Percentiles rank a stretch among this genome's conserved stretches.
Conservation (phyloP, 78 protist genomes). For the Goniomonas avonlea region DNA sequence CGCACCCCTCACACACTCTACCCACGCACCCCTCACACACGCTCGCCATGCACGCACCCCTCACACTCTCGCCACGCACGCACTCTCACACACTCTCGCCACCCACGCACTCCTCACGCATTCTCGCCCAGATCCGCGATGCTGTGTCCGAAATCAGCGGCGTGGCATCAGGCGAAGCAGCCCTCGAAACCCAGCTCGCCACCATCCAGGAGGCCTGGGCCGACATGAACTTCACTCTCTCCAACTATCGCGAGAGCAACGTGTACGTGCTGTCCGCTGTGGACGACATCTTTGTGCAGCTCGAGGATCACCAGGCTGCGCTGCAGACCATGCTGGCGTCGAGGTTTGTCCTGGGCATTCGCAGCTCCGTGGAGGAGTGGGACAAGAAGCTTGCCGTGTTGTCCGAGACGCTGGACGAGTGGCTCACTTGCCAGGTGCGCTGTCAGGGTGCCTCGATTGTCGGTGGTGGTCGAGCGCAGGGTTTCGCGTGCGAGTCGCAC, state of each 20-base stretch:
- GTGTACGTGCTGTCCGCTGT: conserved; percentile 44
- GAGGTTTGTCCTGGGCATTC: conserved; percentile 58
- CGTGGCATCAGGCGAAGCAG: conserved; percentile 52
- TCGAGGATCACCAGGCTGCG: conserved; percentile 42
- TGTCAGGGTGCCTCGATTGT: no score
- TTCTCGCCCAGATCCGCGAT: no score
- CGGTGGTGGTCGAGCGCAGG: no score
- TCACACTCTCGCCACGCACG: no score
- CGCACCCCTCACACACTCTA: no score
- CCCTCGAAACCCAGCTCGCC: conserved; percentile 34
- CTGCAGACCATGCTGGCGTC: conserved; percentile 61
- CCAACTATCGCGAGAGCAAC: conserved; percentile 27
- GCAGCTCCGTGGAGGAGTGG: conserved; percentile 62
- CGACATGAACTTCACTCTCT: conserved; percentile 25
- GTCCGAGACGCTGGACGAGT: conserved; percentile 68
- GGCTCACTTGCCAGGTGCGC: conserved; percentile 76
- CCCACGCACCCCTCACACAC: no score
- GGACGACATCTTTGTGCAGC: conserved; percentile 42
- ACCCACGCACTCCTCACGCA: no score
- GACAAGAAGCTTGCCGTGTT: conserved; percentile 40
- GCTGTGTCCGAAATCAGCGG: conserved; percentile 38
- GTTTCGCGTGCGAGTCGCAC: no score
- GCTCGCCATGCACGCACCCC: no score
- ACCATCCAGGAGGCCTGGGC: conserved; percentile 38
- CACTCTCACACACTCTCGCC: no score